These are phyloP conservation scores for Datisca glomerata DNA, from an alignment of 306 rosid species.

Conservation along the genomic window DNA sequence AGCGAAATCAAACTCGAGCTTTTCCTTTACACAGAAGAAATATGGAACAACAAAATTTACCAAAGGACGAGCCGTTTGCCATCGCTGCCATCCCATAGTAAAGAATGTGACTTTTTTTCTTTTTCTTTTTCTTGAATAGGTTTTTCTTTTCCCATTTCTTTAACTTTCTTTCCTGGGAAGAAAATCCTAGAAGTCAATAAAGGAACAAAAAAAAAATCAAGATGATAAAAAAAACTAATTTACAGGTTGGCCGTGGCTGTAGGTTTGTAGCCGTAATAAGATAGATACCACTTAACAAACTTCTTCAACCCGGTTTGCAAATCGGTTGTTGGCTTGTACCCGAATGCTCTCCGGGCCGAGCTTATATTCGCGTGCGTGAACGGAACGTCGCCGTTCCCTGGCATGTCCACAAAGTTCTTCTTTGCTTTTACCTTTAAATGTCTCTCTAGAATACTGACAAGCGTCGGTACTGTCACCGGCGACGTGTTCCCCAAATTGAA, in stretches of 20 bases:
- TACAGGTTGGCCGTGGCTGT: slow-evolving; percentile 1
- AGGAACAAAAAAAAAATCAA: background rate
- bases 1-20: too few relatives aligned
- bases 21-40: too few relatives aligned
- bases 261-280: slow-evolving; percentile 1
- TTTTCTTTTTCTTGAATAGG: background rate
- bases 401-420: background rate
- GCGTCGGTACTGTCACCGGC: background rate
- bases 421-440: background rate
- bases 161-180: background rate
- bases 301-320: slow-evolving; percentile 1
- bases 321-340: background rate
- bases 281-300: background rate
- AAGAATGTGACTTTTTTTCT: background rate
- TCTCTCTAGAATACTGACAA: background rate
- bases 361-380: background rate
- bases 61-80: background rate
- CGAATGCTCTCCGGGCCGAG: background rate
- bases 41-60: too few relatives aligned
- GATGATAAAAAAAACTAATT: background rate
- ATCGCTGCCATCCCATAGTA: background rate
- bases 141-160: background rate
- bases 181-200: background rate
- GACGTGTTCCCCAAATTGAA: background rate
- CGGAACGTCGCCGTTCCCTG: background rate